A percentile compares a stretch with the other conserved stretches of the same genome.
Evolutionary conservation across 202 grass and related monocot species (phyloP).

Genomic region (Miscanthus sacchariflorus): DNA sequence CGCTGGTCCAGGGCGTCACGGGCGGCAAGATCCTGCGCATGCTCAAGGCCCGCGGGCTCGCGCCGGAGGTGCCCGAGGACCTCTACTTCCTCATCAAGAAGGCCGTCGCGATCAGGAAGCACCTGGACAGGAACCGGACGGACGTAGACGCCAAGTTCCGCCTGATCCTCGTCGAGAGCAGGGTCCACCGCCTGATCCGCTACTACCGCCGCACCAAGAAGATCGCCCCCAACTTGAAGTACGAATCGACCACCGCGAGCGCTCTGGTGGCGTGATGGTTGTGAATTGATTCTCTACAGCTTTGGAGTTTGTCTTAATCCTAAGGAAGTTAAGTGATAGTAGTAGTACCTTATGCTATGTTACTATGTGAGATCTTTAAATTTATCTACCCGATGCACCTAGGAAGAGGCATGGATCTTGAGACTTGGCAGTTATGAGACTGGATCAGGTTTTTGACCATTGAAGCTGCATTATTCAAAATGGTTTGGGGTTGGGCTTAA

Average conservation of each 20-base stretch:
- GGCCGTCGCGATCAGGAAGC: constrained; percentile 83
- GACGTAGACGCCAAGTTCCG: constrained; percentile 87
- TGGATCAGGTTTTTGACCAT: constrained; percentile 22
- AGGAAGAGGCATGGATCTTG: constrained; percentile 7
- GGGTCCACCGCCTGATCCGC: constrained; percentile 83
- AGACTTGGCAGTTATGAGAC: constrained; percentile 14
- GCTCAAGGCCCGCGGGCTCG: constrained; percentile 66
- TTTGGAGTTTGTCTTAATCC: constrained; percentile 19
- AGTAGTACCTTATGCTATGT: constrained; percentile 35
- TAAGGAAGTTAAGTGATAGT: background rate
- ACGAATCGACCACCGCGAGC: constrained; percentile 66
- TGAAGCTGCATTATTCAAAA: constrained; percentile 17
- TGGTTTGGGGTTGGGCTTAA: constrained; percentile 23
- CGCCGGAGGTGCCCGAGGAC: constrained; percentile 77
- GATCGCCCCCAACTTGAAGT: constrained; percentile 58
- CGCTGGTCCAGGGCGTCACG: constrained; percentile 63
- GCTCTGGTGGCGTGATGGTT: constrained; percentile 60
- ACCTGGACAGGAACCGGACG: constrained; percentile 82
- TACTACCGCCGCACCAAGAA: constrained; percentile 89
- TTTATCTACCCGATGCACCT: constrained; percentile 11
- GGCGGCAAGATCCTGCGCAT: constrained; percentile 79
- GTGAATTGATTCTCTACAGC: constrained; percentile 34
- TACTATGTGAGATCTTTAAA: constrained; percentile 31
- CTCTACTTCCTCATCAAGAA: constrained; percentile 93
- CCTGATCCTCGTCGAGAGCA: constrained; percentile 81